Base-by-base conservation (phyloP, 192 early-diverging fungal species). In the Lobulomyces angularis region DNA sequence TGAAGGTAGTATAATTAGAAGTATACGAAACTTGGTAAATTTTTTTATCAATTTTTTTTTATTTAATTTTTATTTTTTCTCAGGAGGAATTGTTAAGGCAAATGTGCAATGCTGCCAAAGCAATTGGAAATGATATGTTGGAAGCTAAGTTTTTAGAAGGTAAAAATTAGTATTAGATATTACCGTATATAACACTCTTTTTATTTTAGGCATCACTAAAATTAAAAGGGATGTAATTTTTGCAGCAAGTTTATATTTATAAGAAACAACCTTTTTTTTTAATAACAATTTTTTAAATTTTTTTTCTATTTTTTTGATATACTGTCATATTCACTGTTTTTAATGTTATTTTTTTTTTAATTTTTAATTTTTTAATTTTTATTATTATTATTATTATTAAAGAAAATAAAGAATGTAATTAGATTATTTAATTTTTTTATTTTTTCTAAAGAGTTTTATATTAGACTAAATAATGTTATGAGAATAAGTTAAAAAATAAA, bases 181-280 rank as follows among this genome's bases (percentile, higher is more conserved):
- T 5, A 7, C 3, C 28, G 20, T n/a, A 17, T 35, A 21, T 29
- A 27, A 17, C 14, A 34, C 18, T 43, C 37, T 42, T 19, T 8
- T 57, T 24, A 27, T 14, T 24, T 14, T 43, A 70, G 71, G 59
- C 34, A 88, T 88, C 48, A 73, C 69, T 46, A 84, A 82, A 63
- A 87, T 98, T 60, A 88, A 90, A 64, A 72, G 91, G 48, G 91
- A 95, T 46, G 95, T 98, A 65, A 83, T 98, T 23, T 98, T 95
- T 71, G 90, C 94, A 12, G 80, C 79, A 12, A 90, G 86, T 32
- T 71, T 98, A 48, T 98, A 93, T 44, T 61, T 89, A 23, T 91
- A 80, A 72, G 11, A 23, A 49, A 30, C 6, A 37, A 14, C 8
- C 51, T 6, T 45, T 9, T 12, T 43, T 43, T 43, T 8, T 39